These are phyloP conservation scores for Trichosporon sp. DNA, from an alignment of 1,284 basidiomycete species.

Conservation along the genomic window DNA sequence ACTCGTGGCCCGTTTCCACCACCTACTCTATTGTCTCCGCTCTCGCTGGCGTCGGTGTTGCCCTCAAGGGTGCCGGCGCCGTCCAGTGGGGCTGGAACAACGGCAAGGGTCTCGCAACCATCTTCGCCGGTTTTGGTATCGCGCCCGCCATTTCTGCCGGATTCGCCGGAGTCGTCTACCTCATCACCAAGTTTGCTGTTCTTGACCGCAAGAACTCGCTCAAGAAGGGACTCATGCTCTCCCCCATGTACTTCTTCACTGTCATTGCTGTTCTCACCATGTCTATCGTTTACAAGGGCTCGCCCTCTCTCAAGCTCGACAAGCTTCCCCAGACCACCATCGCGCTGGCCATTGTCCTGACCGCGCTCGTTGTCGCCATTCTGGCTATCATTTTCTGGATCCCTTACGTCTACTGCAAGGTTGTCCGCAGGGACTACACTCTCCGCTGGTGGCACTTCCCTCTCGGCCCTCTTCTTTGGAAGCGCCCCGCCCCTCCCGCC, in stretches of 20 bases:
- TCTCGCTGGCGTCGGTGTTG: conserved; percentile 52
- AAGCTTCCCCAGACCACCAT: conserved; percentile 39
- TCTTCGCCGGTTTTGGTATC: conserved; percentile 48
- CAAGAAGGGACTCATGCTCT: conserved; percentile 38
- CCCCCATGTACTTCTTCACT: conserved; percentile 50
- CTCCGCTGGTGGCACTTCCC: conserved; percentile 51
- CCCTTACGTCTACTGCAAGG: conserved; percentile 51
- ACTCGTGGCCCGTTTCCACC: conserved; percentile 50
- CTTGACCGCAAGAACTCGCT: conserved; percentile 44
- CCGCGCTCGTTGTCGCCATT: conserved; percentile 45
- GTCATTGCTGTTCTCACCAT: conserved; percentile 42
- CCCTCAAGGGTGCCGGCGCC: conserved; percentile 44
- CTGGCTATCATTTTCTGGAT: conserved; percentile 51
- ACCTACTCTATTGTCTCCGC: conserved; percentile 51
- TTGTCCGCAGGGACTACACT: conserved; percentile 52
- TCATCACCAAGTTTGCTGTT: conserved; percentile 49
- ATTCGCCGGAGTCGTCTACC: conserved; percentile 49
- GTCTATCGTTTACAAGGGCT: conserved; percentile 47
- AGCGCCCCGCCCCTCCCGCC: conserved; percentile 39
- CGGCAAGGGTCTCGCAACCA: conserved; percentile 49
- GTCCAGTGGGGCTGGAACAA: conserved; percentile 53
- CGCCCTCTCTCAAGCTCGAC: conserved; percentile 47
- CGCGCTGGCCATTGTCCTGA: conserved; percentile 49
- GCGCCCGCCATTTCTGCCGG: conserved; percentile 48
- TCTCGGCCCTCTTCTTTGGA: conserved; percentile 51